Conservation (phyloP, 192 early-diverging fungal species). For the Backusella psychrophila region DNA sequence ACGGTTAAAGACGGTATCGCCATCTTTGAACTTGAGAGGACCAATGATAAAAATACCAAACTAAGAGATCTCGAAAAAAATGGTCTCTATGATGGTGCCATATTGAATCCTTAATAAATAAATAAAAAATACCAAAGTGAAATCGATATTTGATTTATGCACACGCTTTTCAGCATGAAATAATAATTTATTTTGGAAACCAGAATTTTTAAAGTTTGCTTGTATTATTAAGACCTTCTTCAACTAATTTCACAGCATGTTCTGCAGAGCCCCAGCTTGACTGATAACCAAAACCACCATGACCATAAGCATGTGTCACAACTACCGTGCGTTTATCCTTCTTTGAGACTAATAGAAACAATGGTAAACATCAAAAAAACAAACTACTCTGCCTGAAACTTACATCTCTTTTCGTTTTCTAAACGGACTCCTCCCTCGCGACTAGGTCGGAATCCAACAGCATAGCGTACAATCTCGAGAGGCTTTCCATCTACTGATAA, state of each 20-base stretch:
- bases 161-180: background rate
- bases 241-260: conserved; percentile 40
- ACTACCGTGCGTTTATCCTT: conserved; percentile 22
- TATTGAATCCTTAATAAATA: background rate
- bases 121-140: background rate
- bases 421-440: conserved; percentile 53
- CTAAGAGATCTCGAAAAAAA: background rate
- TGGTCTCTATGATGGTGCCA: background rate
- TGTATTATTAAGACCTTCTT: conserved; percentile 14
- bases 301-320: conserved; percentile 66
- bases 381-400: background rate
- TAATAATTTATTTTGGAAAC: background rate
- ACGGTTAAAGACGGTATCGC: background rate
- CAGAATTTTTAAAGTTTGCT: background rate
- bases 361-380: background rate
- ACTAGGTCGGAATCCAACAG: conserved; percentile 54
- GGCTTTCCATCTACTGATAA: conserved; percentile 29
- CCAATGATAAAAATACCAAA: background rate
- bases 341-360: conserved; percentile 5
- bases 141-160: background rate
- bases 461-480: conserved; percentile 36
- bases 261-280: conserved; percentile 60
- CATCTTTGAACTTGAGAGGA: background rate
- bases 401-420: conserved; percentile 41
- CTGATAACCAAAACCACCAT: conserved; percentile 61